Evolutionary conservation across 1,284 basidiomycete species (phyloP).

Genomic region (Malassezia equina): DNA sequence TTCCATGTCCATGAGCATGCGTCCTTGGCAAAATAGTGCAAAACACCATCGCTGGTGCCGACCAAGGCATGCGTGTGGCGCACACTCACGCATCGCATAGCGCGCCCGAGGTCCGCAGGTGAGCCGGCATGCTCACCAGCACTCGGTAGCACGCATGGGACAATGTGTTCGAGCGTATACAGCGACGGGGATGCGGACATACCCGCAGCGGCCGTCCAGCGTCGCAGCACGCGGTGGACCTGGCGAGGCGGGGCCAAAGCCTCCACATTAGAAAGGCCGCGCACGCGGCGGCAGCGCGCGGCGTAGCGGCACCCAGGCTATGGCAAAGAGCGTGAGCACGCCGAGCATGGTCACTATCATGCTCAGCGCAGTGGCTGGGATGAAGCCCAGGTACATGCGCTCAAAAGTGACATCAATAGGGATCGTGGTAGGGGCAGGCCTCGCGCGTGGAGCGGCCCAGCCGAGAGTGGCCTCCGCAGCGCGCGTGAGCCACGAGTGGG

Average conservation of each 20-base stretch:
- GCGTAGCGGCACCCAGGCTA: neutral
- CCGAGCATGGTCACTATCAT: neutral
- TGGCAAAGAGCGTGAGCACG: neutral
- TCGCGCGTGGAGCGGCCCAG: neutral
- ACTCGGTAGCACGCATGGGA: neutral
- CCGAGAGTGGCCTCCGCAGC: neutral
- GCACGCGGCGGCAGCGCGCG: neutral
- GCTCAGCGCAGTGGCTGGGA: constrained; percentile 5
- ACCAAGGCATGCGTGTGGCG: neutral
- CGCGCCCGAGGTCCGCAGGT: constrained; percentile 6
- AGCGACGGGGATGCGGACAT: neutral
- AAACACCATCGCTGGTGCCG: constrained; percentile 3
- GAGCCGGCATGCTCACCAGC: neutral
- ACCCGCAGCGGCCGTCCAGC: constrained; percentile 2
- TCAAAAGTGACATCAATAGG: constrained; percentile 11
- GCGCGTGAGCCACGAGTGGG: neutral
- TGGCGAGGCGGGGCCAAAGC: neutral
- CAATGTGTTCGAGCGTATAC: neutral
- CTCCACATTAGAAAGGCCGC: constrained; percentile 13
- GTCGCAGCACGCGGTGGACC: neutral
- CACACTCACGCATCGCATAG: neutral
- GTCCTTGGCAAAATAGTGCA: constrained; percentile 5
- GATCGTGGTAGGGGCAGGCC: neutral
- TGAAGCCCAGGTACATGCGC: constrained; percentile 11
- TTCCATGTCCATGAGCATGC: constrained; percentile 11